Evolutionary conservation across 2,329 filamentous ascomycete genomes (phyloP).

Genomic region (Hypoxylon sp.): DNA sequence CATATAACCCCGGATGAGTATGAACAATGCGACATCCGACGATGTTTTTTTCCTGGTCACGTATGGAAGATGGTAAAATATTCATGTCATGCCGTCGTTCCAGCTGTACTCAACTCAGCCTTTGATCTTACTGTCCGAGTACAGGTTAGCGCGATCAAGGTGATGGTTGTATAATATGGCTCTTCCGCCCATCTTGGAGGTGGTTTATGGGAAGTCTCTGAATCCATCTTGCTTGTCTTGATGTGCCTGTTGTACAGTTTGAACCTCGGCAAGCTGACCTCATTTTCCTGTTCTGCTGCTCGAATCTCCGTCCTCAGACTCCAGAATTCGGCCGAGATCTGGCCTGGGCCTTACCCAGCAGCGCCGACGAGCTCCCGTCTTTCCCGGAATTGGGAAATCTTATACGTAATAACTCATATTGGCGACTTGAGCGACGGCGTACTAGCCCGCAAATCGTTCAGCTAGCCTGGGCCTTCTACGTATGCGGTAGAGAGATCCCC

Average conservation of each 20-base stretch:
- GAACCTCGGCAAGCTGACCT: constrained; percentile 18
- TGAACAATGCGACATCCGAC: constrained; percentile 21
- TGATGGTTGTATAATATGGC: constrained; percentile 10
- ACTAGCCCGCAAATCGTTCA: background rate
- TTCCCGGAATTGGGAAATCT: constrained; percentile 10
- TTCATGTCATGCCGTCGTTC: constrained; percentile 6
- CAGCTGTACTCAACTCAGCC: background rate
- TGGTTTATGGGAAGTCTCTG: background rate
- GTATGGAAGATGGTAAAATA: constrained; percentile 13
- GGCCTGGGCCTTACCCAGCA: constrained; percentile 10
- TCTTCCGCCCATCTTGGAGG: constrained; percentile 4
- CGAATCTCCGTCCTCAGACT: constrained; percentile 22
- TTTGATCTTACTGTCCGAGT: background rate
- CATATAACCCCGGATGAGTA: constrained; percentile 23
- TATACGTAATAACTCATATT: constrained; percentile 24
- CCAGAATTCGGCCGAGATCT: constrained; percentile 34
- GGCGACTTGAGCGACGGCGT: background rate
- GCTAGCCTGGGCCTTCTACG: too few species aligned
- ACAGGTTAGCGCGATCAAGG: background rate
- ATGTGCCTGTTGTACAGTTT: constrained; percentile 26
- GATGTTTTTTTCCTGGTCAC: constrained; percentile 13
- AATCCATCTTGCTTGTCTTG: constrained; percentile 24
- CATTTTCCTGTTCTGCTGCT: constrained; percentile 24
- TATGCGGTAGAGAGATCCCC: too few species aligned
- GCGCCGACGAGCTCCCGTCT: constrained; percentile 19